A percentile compares a stretch with the other conserved stretches of the same genome.
Evolutionary conservation across 2,329 filamentous ascomycete genomes (phyloP).

Genomic region (Scytalidium lignicola): DNA sequence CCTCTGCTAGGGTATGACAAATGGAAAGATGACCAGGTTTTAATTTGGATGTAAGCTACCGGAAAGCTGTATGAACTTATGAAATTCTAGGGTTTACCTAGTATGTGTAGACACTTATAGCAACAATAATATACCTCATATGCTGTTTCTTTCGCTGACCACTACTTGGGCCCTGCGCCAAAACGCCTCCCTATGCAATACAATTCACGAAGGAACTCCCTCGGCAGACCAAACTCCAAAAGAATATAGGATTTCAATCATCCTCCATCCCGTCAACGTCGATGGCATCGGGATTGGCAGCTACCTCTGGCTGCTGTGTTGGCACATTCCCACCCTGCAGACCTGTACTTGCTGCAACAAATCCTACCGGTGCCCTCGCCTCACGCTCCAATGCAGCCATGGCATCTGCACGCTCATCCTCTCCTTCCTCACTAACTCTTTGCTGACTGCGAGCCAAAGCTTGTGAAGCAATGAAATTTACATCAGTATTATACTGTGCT

Average conservation of each 20-base stretch:
- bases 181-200: slow-evolving; percentile 14
- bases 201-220: neutral
- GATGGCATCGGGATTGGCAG: slow-evolving; percentile 79
- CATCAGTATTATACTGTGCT: slow-evolving; percentile 97
- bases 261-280: slow-evolving; percentile 68
- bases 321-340: slow-evolving; percentile 54
- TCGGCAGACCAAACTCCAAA: neutral
- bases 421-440: slow-evolving; percentile 37
- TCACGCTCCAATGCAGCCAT: slow-evolving; percentile 88
- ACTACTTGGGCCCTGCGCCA: neutral
- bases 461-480: slow-evolving; percentile 97
- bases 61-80: neutral
- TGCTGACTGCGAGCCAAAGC: slow-evolving; percentile 78
- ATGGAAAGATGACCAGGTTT: neutral
- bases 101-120: neutral
- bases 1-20: neutral
- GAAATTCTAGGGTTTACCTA: neutral
- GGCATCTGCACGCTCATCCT: slow-evolving; percentile 60
- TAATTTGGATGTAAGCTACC: neutral
- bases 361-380: slow-evolving; percentile 81
- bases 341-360: slow-evolving; percentile 80
- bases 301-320: slow-evolving; percentile 32
- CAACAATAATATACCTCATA: neutral
- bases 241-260: slow-evolving; percentile 2
- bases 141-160: neutral